A percentile compares a stretch with the other conserved stretches of the same genome.
Evolutionary conservation across 345 rosid genomes (phyloP).

Genomic region (Adansonia digitata): DNA sequence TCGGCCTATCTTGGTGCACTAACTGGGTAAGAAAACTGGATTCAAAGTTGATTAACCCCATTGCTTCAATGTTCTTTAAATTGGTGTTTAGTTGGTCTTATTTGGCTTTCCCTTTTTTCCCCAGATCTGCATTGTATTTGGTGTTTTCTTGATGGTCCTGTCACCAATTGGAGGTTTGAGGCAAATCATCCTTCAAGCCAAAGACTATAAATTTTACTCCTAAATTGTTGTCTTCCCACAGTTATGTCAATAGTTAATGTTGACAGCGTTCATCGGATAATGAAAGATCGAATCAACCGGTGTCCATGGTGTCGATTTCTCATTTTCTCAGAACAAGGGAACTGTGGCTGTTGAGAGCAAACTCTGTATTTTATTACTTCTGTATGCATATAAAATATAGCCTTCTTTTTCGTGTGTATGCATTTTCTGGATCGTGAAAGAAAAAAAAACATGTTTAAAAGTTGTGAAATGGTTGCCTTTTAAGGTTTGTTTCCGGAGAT

Average conservation of each 20-base stretch:
- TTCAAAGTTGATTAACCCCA: background rate
- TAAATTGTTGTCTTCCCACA: slow-evolving; percentile 24
- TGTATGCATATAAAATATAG: background rate
- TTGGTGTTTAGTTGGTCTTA: background rate
- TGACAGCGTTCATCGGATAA: background rate
- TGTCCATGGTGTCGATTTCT: background rate
- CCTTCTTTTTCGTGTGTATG: background rate
- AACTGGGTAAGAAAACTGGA: slow-evolving; percentile 53
- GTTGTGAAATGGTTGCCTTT: too few relatives aligned
- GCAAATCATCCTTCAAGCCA: slow-evolving; percentile 54
- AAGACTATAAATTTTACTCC: slow-evolving; percentile 48
- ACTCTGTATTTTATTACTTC: too few relatives aligned
- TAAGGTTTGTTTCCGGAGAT: too few relatives aligned
- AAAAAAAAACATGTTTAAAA: too few relatives aligned
- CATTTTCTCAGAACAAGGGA: too few relatives aligned
- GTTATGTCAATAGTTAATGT: too few relatives aligned
- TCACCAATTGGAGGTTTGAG: slow-evolving; percentile 84
- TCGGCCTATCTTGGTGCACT: slow-evolving; percentile 58
- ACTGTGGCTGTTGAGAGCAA: too few relatives aligned
- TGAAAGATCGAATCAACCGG: background rate
- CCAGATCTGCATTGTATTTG: slow-evolving; percentile 71
- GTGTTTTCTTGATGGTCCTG: slow-evolving; percentile 59
- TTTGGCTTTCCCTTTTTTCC: background rate
- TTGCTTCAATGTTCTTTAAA: background rate
- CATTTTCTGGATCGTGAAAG: too few relatives aligned